These are phyloP conservation scores for Diaporthe sp. DNA, from an alignment of 2,329 filamentous ascomycete genomes.

Conservation along the genomic window DNA sequence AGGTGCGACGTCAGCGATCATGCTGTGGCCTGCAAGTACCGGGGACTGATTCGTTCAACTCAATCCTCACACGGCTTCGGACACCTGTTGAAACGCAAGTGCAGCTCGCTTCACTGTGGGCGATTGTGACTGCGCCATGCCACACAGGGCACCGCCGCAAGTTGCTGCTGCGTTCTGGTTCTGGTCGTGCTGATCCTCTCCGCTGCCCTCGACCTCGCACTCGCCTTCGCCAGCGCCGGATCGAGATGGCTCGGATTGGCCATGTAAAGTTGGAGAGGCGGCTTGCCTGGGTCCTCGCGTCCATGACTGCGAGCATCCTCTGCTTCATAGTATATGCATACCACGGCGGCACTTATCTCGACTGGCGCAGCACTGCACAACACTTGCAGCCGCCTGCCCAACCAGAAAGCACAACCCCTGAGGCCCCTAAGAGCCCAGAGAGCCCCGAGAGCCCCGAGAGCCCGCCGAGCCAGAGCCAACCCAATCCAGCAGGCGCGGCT, in stretches of 20 bases:
- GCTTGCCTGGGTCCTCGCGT: conserved; percentile 23
- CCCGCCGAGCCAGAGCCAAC: neutral
- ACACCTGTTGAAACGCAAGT: neutral
- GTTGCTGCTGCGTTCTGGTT: neutral
- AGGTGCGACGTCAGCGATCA: conserved; percentile 25
- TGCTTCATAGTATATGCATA: conserved; percentile 17
- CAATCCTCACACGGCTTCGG: neutral
- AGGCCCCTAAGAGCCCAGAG: neutral
- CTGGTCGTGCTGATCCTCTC: neutral
- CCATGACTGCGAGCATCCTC: conserved; percentile 23
- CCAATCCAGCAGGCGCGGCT: neutral
- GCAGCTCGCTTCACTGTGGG: too few species aligned
- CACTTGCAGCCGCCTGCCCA: neutral
- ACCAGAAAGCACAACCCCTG: neutral
- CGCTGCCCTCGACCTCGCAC: neutral
- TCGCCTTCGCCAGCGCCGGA: neutral
- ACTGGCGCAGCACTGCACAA: neutral
- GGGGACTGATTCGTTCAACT: conserved; percentile 14
- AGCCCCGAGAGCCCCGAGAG: neutral
- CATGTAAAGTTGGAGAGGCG: conserved; percentile 15
- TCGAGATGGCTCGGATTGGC: conserved; percentile 22
- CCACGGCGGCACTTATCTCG: neutral
- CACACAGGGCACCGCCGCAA: neutral
- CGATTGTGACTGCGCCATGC: neutral
- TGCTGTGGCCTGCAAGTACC: neutral